Percentiles rank a stretch among this genome's conserved stretches.
phyloP scores from a whole-genome alignment of 1,284 basidiomycete genomes.

The Abortiporus biennis region DNA sequence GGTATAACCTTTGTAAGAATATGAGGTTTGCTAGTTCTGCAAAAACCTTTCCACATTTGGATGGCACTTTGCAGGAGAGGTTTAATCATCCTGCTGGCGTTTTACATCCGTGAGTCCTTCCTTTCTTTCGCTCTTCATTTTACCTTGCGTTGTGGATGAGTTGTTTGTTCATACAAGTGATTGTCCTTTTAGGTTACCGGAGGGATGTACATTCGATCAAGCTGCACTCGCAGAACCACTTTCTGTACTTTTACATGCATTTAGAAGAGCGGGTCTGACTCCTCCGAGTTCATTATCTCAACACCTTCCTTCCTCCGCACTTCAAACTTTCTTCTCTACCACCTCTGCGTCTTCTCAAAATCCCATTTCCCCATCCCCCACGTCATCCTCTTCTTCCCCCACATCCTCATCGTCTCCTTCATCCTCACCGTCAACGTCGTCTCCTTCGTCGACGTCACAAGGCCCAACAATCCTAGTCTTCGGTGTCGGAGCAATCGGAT shows the following conservation, averaged over 20 bases:
- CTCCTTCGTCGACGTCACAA: too few relatives aligned
- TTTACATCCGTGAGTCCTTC: conserved; percentile 72
- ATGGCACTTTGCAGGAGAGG: conserved; percentile 83
- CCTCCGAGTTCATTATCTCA: too few relatives aligned
- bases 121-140: conserved; percentile 4
- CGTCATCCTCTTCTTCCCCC: conserved; percentile 48
- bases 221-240: conserved; percentile 90
- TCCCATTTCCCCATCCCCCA: conserved; percentile 10
- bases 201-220: conserved; percentile 67
- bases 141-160: neutral
- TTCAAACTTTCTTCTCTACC: too few relatives aligned
- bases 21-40: conserved; percentile 89
- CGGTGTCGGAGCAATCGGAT: conserved; percentile 89
- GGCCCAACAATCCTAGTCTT: conserved; percentile 85
- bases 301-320: too few relatives aligned
- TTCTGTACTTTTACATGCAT: conserved; percentile 83
- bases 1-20: conserved; percentile 90
- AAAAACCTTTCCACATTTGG: conserved; percentile 89
- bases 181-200: conserved; percentile 58
- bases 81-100: conserved; percentile 87
- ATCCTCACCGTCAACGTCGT: conserved; percentile 53
- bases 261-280: conserved; percentile 61
- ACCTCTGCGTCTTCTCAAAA: too few relatives aligned
- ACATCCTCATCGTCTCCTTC: conserved; percentile 78
- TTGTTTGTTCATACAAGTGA: conserved; percentile 1